Evolutionary conservation across 2,329 filamentous ascomycete genomes (phyloP).

Genomic region (Ilyonectria sp.): DNA sequence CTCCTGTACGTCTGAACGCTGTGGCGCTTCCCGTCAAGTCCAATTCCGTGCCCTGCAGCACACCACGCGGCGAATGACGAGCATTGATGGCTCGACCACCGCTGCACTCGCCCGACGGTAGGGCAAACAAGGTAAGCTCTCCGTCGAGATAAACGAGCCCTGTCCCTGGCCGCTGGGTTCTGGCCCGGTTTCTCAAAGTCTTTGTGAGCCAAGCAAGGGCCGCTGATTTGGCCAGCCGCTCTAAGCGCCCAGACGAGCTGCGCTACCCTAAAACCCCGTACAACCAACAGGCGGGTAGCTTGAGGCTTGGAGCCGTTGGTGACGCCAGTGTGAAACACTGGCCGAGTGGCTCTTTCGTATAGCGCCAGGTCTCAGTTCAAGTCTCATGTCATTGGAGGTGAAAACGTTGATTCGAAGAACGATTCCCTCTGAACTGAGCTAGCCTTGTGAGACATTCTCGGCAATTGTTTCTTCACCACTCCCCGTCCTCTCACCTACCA

Average conservation of each 20-base stretch:
- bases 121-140: neutral
- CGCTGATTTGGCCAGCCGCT: constrained; percentile 29
- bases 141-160: constrained; percentile 9
- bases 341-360: constrained; percentile 1
- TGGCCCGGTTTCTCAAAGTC: neutral
- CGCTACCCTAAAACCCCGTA: constrained; percentile 13
- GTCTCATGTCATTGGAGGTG: neutral
- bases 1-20: constrained; percentile 6
- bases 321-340: constrained; percentile 9
- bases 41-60: constrained; percentile 12
- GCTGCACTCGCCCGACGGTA: constrained; percentile 1
- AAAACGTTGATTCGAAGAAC: neutral
- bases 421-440: neutral
- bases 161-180: constrained; percentile 19
- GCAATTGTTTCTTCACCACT: neutral
- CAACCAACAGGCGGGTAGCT: constrained; percentile 12
- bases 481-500: neutral
- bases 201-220: neutral
- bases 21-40: constrained; percentile 11
- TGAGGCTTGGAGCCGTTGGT: neutral
- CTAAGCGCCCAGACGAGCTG: constrained; percentile 29
- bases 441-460: neutral
- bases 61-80: constrained; percentile 8
- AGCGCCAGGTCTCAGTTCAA: neutral
- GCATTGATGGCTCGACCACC: constrained; percentile 7